Evolutionary conservation across 2,329 filamentous ascomycete genomes (phyloP).

Genomic region (Aquanectria penicillioides): DNA sequence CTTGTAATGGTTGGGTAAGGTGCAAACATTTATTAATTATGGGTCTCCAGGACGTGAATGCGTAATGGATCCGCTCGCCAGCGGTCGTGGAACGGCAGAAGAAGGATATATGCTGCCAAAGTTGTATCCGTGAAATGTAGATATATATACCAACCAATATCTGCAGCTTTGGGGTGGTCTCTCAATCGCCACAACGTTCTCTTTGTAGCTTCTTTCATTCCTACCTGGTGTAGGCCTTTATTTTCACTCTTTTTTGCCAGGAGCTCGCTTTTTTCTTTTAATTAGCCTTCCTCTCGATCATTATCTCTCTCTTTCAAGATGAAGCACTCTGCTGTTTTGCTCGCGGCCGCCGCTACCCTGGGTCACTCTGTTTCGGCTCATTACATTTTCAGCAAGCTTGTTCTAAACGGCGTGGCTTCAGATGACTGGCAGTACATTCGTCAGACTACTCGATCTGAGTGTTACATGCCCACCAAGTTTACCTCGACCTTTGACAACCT

Average conservation of each 20-base stretch:
- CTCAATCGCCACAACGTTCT: too few relatives aligned
- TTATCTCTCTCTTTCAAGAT: not conserved
- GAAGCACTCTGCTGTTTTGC: conserved; percentile 12
- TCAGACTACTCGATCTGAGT: conserved; percentile 12
- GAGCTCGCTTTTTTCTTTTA: not conserved
- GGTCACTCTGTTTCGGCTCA: conserved; percentile 37
- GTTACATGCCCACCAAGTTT: conserved; percentile 30
- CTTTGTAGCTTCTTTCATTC: not conserved
- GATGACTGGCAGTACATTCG: conserved; percentile 34
- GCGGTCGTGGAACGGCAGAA: too few relatives aligned
- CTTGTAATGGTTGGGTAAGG: too few relatives aligned
- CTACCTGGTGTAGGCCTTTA: not conserved
- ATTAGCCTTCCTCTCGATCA: too few relatives aligned
- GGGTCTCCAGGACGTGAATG: too few relatives aligned
- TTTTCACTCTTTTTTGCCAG: not conserved
- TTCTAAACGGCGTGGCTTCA: conserved; percentile 32
- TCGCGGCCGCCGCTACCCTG: conserved; percentile 17
- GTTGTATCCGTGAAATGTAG: too few relatives aligned
- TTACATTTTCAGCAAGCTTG: conserved; percentile 41
- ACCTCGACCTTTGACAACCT: conserved; percentile 12
- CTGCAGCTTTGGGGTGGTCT: too few relatives aligned
- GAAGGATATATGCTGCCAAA: too few relatives aligned
- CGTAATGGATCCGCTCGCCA: too few relatives aligned
- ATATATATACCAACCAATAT: too few relatives aligned
- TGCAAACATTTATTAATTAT: too few relatives aligned